These are phyloP conservation scores for Exophiala mesophila DNA, from an alignment of 2,329 filamentous ascomycete genomes.

Conservation along the genomic window DNA sequence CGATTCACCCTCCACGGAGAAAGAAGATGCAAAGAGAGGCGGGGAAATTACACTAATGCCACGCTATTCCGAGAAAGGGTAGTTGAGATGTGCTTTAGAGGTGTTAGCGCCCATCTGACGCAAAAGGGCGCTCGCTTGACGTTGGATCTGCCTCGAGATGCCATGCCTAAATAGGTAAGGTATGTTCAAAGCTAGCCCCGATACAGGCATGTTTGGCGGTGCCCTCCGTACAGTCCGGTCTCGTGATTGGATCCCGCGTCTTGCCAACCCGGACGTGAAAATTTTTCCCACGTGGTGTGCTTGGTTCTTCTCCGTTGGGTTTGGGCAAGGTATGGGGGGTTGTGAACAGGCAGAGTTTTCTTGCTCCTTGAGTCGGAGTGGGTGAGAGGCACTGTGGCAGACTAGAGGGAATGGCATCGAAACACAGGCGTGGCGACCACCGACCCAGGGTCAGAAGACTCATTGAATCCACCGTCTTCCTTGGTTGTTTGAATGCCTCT, in stretches of 20 bases:
- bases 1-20: conserved; percentile 21
- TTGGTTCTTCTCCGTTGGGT: background rate
- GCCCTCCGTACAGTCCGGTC: conserved; percentile 17
- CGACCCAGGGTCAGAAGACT: too few species aligned
- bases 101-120: conserved; percentile 16
- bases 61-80: conserved; percentile 2
- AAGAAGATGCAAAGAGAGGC: conserved; percentile 14
- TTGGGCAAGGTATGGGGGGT: background rate
- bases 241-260: conserved; percentile 4
- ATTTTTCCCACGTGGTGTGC: conserved; percentile 4
- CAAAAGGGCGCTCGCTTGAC: conserved; percentile 21
- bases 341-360: conserved; percentile 1
- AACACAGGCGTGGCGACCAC: too few species aligned
- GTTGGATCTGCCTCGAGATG: conserved; percentile 27
- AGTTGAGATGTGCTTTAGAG: background rate
- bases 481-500: too few species aligned
- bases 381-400: too few species aligned
- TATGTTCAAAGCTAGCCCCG: conserved; percentile 11
- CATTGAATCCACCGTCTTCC: too few species aligned
- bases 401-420: too few species aligned
- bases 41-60: conserved; percentile 8
- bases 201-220: conserved; percentile 15
- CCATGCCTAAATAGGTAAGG: too few species aligned
- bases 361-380: background rate
- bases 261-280: conserved; percentile 2